Percentiles rank a stretch among this genome's conserved stretches.
Conservation (phyloP, 139 green algal genomes). For the Pseudopediastrum boryanum region DNA sequence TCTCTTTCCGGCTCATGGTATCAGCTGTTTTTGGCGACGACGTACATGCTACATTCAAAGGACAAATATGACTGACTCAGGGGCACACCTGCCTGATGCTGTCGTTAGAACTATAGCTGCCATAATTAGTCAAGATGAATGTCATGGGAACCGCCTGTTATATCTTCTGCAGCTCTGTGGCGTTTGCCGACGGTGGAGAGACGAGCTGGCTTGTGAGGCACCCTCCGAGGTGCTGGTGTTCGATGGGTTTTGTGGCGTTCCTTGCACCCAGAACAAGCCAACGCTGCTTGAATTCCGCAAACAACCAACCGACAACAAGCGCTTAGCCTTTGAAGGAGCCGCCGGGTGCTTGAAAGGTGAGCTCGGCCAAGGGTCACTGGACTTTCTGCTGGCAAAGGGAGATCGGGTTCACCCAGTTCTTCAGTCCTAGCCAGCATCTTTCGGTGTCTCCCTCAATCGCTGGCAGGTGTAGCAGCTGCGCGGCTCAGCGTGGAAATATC, state of each 20-base stretch:
- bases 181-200: constrained; percentile 58
- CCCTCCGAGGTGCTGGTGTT: constrained; percentile 38
- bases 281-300: constrained; percentile 48
- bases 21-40: no score
- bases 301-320: constrained; percentile 34
- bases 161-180: constrained; percentile 55
- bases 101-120: no score
- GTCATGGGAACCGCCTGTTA: constrained; percentile 39
- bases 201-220: constrained; percentile 38
- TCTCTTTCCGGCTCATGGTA: no score
- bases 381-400: neutral
- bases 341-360: constrained; percentile 52
- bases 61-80: no score
- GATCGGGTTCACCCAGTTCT: neutral
- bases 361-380: neutral
- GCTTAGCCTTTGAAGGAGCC: constrained; percentile 45
- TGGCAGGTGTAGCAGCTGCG: neutral
- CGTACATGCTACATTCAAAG: no score
- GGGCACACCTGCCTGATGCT: no score
- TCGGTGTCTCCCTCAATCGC: neutral
- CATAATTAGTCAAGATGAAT: no score
- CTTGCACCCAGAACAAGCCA: constrained; percentile 16
- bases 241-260: constrained; percentile 40
- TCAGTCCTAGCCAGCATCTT: neutral
- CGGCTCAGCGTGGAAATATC: neutral